Percentiles rank a stretch among this genome's conserved stretches.
Conservation (phyloP, 768 basidiomycete species). For the Tricholoma bakamatsutake region DNA sequence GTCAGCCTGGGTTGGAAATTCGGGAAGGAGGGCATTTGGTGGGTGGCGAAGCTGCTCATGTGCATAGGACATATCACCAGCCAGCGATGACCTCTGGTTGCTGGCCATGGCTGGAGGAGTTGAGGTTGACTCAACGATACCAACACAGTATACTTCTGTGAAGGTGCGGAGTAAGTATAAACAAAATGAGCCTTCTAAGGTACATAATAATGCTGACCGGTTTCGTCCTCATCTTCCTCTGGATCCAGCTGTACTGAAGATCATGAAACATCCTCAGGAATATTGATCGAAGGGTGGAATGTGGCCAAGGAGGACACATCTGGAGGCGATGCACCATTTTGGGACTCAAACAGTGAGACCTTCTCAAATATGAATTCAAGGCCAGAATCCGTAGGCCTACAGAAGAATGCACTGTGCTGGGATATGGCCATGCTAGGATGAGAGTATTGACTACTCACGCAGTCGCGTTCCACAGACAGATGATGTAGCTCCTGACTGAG, state of each 20-base stretch:
- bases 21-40: background rate
- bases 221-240: constrained; percentile 26
- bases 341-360: constrained; percentile 20
- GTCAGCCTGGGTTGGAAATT: background rate
- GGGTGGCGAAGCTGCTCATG: constrained; percentile 5
- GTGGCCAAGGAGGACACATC: no score
- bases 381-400: constrained; percentile 26
- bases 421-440: constrained; percentile 13
- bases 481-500: constrained; percentile 45
- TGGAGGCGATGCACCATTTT: constrained; percentile 9
- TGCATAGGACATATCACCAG: constrained; percentile 24
- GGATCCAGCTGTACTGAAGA: no score
- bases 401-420: constrained; percentile 9
- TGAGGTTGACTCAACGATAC: constrained; percentile 45
- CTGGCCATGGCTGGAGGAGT: no score
- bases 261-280: no score
- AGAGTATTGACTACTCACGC: constrained; percentile 26
- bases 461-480: constrained; percentile 26
- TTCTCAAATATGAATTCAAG: constrained; percentile 36
- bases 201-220: constrained; percentile 27
- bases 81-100: no score
- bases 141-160: constrained; percentile 44
- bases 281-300: no score
- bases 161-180: constrained; percentile 1
- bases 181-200: background rate